Evolutionary conservation across 352 stramenopile genomes (phyloP).

Genomic region (Pythium biforme): DNA sequence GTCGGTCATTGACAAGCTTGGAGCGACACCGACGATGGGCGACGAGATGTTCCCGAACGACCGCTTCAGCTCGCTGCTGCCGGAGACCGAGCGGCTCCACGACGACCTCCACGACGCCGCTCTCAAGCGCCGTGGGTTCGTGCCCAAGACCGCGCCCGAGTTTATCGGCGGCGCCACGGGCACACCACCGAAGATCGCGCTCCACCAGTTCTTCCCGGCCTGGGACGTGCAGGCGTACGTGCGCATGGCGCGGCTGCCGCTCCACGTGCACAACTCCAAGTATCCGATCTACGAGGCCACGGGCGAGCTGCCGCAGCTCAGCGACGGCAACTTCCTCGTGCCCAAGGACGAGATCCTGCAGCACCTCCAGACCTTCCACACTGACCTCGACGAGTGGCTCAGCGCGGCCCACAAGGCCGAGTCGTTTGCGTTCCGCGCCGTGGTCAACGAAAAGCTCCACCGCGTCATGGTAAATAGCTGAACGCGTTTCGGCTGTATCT

Average conservation of each 20-base stretch:
- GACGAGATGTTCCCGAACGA: slow-evolving; percentile 72
- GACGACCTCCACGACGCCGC: slow-evolving; percentile 51
- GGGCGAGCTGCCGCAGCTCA: slow-evolving; percentile 78
- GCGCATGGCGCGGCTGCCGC: slow-evolving; percentile 63
- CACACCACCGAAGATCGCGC: slow-evolving; percentile 34
- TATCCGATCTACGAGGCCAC: slow-evolving; percentile 83
- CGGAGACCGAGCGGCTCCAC: slow-evolving; percentile 67
- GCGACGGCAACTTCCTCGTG: slow-evolving; percentile 85
- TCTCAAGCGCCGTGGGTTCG: slow-evolving; percentile 44
- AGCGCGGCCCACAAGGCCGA: slow-evolving; percentile 72
- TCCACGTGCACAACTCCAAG: slow-evolving; percentile 86
- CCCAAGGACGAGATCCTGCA: slow-evolving; percentile 83
- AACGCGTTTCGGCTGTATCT: no score
- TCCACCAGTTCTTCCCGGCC: slow-evolving; percentile 84
- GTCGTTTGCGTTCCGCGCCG: slow-evolving; percentile 78
- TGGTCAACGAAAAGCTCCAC: slow-evolving; percentile 83
- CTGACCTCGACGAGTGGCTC: slow-evolving; percentile 73
- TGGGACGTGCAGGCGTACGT: slow-evolving; percentile 87
- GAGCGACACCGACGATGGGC: background rate
- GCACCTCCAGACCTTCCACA: slow-evolving; percentile 87
- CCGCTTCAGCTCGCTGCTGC: slow-evolving; percentile 77
- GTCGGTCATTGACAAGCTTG: background rate
- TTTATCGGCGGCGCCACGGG: slow-evolving; percentile 34
- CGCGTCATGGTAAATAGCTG: slow-evolving; percentile 46
- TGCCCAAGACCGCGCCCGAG: slow-evolving; percentile 69